Base-by-base conservation (phyloP, 768 basidiomycete genomes). In the Suillus paluster region DNA sequence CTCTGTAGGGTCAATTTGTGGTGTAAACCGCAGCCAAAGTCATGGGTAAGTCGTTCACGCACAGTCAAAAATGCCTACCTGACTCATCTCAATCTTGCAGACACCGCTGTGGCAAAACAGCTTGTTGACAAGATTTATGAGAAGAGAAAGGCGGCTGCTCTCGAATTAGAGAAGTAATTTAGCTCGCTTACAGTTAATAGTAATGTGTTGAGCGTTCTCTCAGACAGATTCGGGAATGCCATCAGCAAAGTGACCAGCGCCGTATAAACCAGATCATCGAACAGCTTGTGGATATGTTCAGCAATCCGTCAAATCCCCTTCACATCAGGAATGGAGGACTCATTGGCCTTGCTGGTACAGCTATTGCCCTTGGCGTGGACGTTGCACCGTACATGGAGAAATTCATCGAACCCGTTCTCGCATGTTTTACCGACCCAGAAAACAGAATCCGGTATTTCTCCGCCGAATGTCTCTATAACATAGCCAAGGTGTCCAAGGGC, bases 401-500 rank as follows among this genome's bases (percentile, higher is more conserved):
- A 68, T 97, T 99, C 71, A 85, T 97, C 39, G 88, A 90, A 46
- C 90, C 94, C 3, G 83, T 99, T 36, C 84, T 99, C 30, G 85
- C 86, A 58, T 97, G 97, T 77, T 97, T 99, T 75, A 86, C 90
- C 63, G 97, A 99, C 74, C 83, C 90, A 2, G 97, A 99, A 81
- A 95, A 93, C 77, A 84, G 95, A 71, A 94, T 99, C 63, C 87
- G 95, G 48, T 99, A 99, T 78, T 98, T 97, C 80, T 97, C 97
- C 6, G 96, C 95, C 27, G 97, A 99, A 73, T 97, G 95, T 71
- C 79, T 99, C 65, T 99, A 99, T 80, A 99, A 99, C 77, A 96
- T 99, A 65, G 94, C 92, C 30, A 94, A 96, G 76, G 96, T 97
- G 17, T 97, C 95, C 36, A 97, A 97, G 70, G 97, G 97, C 42